Evolutionary conservation across 1,139 yeast species (phyloP).

Genomic region (Pichia sp.): DNA sequence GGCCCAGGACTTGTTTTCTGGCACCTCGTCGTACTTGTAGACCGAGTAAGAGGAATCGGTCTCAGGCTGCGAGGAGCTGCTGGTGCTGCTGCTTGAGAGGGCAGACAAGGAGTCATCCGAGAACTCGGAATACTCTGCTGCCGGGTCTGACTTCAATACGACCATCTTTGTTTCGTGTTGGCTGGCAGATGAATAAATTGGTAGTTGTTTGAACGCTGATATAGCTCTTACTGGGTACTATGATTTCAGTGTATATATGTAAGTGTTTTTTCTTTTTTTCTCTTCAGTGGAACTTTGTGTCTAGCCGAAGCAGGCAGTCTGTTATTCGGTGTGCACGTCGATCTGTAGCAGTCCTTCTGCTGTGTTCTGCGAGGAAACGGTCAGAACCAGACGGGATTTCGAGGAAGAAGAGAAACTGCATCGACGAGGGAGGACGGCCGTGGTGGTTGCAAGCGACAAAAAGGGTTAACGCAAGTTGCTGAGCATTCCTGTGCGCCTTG

Average conservation of each 20-base stretch:
- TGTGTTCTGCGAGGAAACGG: background rate
- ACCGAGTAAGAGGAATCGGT: slow-evolving; percentile 24
- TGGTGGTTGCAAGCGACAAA: background rate
- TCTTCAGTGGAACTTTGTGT: background rate
- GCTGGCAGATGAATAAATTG: background rate
- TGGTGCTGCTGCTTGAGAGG: background rate
- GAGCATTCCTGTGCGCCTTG: background rate
- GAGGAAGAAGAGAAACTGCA: background rate
- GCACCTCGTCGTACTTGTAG: slow-evolving; percentile 68
- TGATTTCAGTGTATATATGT: background rate
- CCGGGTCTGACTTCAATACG: slow-evolving; percentile 27
- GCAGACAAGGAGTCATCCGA: background rate
- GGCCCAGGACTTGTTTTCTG: slow-evolving; percentile 88
- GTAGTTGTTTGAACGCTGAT: background rate
- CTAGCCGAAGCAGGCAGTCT: background rate
- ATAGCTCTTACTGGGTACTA: too few relatives aligned
- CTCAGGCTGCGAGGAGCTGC: background rate
- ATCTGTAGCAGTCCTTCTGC: background rate
- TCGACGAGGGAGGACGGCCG: background rate
- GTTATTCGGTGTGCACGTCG: background rate
- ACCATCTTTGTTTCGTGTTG: slow-evolving; percentile 6
- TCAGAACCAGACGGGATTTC: background rate
- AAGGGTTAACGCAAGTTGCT: background rate
- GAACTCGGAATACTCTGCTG: slow-evolving; percentile 21
- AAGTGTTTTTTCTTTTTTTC: background rate